Evolutionary conservation across 176 grass and related monocot species (phyloP), one percentile per base, ranked within the genome.

Genomic region (Coix lacrymajobi): DNA sequence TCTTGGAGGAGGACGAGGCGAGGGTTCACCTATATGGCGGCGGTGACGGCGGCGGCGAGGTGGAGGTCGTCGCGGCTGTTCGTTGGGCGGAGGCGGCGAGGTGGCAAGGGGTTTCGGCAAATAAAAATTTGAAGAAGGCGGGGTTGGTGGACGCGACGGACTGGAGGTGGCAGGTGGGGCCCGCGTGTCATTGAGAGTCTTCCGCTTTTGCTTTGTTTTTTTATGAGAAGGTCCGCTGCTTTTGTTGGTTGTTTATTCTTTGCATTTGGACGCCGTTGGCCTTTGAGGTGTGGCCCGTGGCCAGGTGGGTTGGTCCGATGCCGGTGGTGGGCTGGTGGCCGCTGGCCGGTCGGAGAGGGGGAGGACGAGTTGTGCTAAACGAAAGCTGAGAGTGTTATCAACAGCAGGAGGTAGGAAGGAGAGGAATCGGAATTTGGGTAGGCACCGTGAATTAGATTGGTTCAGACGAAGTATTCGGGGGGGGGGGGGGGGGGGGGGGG

Each of bases 41-140:
- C 69, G 44, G 84, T 65, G 48, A 51, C 48, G 54, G n/a, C n/a
- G 80, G 88, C 39, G 58, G 79, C 85, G 67, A 76, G 78, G 79
- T 7, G 19, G 66, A 62, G 60, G 22, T 34, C 73, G 79, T 31
- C 56, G 69, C 22, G 63, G 24, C 73, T 73, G 29, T 68, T 81
- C 29, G 68, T 49, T 64, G 48, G 78, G 65, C 88, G 72, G 76
- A 66, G 78, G 36, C 60, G 51, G 49, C 79, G 88, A 85, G 65
- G 83, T 85, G 78, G 65, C 60, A 15, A 85, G 25, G 76, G 41
- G 57, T 79, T 88, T 70, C 61, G 14, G 73, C 54, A 48, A 69
- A 52, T 81, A 63, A 52, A 41, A 33, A 15, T 41, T 89, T 85
- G 82, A 76, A 81, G 70, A 71, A 69, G 62, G 65, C 34, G 60